These are phyloP conservation scores for Fusarium bactridioides DNA, from an alignment of 2,329 filamentous ascomycete genomes.

Conservation along the genomic window DNA sequence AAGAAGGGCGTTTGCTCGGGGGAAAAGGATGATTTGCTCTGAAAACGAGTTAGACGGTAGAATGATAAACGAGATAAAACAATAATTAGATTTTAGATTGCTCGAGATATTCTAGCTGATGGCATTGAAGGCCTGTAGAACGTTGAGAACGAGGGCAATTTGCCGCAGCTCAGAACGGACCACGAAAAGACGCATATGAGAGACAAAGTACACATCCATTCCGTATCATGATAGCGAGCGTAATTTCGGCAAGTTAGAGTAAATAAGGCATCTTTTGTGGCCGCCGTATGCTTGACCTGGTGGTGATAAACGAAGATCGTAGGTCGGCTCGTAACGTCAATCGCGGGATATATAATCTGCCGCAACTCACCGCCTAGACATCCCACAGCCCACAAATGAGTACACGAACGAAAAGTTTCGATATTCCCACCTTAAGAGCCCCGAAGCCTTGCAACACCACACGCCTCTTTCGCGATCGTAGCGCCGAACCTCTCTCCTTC, in stretches of 20 bases:
- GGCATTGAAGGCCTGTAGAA: not conserved
- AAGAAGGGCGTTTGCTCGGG: conserved; percentile 17
- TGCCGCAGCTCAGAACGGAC: not conserved
- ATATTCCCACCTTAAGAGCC: conserved; percentile 50
- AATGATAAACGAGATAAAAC: conserved; percentile 15
- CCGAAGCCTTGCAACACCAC: conserved; percentile 41
- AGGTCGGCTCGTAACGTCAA: not conserved
- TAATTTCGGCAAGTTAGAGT: not conserved
- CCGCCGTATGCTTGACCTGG: not conserved
- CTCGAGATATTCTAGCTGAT: not conserved
- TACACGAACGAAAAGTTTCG: conserved; percentile 51
- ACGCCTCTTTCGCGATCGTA: conserved; percentile 38
- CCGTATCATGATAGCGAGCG: not conserved
- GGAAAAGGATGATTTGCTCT: not conserved
- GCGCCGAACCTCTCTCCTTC: conserved; percentile 37
- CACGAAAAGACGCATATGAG: not conserved
- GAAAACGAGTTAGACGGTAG: conserved; percentile 2
- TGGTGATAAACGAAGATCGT: conserved; percentile 13
- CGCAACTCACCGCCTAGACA: conserved; percentile 47
- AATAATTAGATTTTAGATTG: not conserved
- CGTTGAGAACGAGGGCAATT: not conserved
- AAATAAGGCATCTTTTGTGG: not conserved
- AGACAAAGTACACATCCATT: not conserved
- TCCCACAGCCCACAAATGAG: conserved; percentile 56
- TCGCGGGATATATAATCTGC: conserved; percentile 45